phyloP scores from a whole-genome alignment of 2,329 filamentous ascomycete genomes.

The Venturia carpophila region DNA sequence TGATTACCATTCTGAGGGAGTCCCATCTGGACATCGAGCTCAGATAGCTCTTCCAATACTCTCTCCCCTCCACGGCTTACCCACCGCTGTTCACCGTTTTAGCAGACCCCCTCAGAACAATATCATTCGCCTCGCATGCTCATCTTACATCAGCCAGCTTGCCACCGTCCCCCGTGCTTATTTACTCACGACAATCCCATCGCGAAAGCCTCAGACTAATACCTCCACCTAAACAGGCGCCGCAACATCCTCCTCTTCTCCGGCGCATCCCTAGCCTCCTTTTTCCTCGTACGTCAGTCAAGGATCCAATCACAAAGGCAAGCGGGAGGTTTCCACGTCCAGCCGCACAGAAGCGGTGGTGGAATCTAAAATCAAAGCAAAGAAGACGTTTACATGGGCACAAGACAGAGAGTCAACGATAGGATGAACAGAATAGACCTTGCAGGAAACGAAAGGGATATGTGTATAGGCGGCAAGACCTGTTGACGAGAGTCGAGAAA shows the following conservation, averaged over 20 bases:
- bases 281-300: background rate
- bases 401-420: no score
- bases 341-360: constrained; percentile 5
- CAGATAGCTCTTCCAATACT: background rate
- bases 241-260: constrained; percentile 7
- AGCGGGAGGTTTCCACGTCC: background rate
- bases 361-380: background rate
- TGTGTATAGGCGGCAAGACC: no score
- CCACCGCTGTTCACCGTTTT: background rate
- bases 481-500: no score
- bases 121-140: background rate
- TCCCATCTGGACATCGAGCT: background rate
- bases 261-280: background rate
- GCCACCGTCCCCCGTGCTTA: no score
- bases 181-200: background rate
- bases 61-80: background rate
- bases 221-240: background rate
- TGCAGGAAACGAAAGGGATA: no score
- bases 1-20: background rate
- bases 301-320: background rate
- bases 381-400: background rate
- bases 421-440: no score
- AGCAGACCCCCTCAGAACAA: background rate
- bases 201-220: background rate
- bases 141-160: background rate